phyloP scores from a whole-genome alignment of 345 rosid species.

The Excoecaria agallocha region DNA sequence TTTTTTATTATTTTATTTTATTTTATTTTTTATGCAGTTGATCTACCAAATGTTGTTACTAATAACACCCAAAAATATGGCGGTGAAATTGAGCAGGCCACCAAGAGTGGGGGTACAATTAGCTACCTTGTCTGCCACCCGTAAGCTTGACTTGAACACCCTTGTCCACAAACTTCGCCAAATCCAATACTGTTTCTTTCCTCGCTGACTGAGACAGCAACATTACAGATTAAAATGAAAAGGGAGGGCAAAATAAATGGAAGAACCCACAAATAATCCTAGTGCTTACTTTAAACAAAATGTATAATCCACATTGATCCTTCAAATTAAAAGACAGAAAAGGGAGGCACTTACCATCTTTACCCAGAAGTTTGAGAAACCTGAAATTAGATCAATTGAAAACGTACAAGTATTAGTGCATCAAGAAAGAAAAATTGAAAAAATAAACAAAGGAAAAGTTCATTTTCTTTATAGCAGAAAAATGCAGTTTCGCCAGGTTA shows the following conservation, averaged over 20 bases:
- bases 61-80: not conserved
- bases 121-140: conserved; percentile 92
- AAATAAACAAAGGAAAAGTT: not conserved
- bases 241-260: not conserved
- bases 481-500: not conserved
- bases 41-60: not conserved
- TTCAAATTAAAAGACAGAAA: not conserved
- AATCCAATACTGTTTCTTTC: conserved; percentile 92
- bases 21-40: not conserved
- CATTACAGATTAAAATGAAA: not conserved
- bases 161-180: conserved; percentile 97
- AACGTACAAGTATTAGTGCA: not conserved
- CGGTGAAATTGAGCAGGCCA: not conserved
- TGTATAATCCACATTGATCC: not conserved
- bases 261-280: not conserved
- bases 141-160: conserved; percentile 98
- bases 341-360: conserved; percentile 8
- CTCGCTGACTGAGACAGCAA: conserved; percentile 66
- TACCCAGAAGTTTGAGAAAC: not conserved
- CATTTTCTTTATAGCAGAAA: too few species aligned
- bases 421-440: not conserved
- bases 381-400: not conserved
- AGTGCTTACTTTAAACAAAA: not conserved
- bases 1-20: too few species aligned
- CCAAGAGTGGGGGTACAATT: not conserved